Evolutionary conservation across 768 basidiomycete genomes (phyloP).

Genomic region (Leccinum subtestaceum): DNA sequence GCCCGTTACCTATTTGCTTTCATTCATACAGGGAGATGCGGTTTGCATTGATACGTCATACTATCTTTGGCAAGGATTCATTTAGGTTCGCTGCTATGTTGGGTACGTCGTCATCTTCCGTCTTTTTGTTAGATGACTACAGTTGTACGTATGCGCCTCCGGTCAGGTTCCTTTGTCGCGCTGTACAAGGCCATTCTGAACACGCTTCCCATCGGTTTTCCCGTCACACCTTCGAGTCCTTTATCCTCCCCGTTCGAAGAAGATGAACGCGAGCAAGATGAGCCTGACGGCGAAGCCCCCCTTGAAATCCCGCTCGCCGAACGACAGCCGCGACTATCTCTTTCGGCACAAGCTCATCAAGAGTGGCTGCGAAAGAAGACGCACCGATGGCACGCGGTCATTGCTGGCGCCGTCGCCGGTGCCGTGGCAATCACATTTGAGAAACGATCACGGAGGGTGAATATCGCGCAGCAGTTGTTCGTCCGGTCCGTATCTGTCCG

Average conservation of each 20-base stretch:
- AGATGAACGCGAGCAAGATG: slow-evolving; percentile 29
- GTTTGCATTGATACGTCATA: too few relatives aligned
- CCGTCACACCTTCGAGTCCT: slow-evolving; percentile 29
- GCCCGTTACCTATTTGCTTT: too few relatives aligned
- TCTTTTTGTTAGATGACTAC: too few relatives aligned
- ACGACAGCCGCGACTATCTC: slow-evolving; percentile 53
- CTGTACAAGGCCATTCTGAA: slow-evolving; percentile 82
- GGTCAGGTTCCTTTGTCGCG: slow-evolving; percentile 68
- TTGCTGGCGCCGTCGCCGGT: slow-evolving; percentile 77
- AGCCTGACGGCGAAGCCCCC: slow-evolving; percentile 6
- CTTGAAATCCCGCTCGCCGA: slow-evolving; percentile 20
- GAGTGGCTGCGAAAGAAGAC: slow-evolving; percentile 64
- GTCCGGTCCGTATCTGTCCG: slow-evolving; percentile 51
- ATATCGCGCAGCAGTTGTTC: slow-evolving; percentile 85
- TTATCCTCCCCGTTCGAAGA: slow-evolving; percentile 32
- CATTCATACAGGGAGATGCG: too few relatives aligned
- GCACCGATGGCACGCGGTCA: slow-evolving; percentile 71
- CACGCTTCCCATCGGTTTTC: slow-evolving; percentile 68
- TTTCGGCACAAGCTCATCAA: slow-evolving; percentile 61
- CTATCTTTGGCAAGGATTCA: too few relatives aligned
- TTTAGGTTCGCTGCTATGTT: too few relatives aligned
- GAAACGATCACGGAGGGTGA: slow-evolving; percentile 57
- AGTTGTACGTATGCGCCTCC: neutral
- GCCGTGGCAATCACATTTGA: slow-evolving; percentile 76
- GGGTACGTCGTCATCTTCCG: too few relatives aligned